Base-by-base conservation (phyloP, 345 rosid genomes). In the Citrus mangshanensis region DNA sequence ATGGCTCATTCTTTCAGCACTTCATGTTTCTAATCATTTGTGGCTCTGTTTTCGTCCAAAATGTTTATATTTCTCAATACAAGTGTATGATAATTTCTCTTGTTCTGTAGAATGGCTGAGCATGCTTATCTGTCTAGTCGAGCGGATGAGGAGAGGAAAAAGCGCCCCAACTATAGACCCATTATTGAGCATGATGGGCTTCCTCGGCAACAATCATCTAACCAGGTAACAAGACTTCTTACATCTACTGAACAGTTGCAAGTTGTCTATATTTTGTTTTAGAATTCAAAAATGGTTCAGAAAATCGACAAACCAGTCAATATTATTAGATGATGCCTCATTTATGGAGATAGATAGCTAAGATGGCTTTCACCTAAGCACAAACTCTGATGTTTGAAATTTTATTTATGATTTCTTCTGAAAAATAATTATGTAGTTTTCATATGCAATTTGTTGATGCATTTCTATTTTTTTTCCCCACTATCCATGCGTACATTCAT, bases 171-270 rank as follows among this genome's bases (percentile, higher is more conserved):
- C 80, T 96, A 93, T 82, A 87, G 83, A 61, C 86, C 95, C 72
- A 91, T 94, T 73, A 91, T 94, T 83, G 98, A 94, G 32, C 99
- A 96, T 78, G 99, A 96, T 85, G 97, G 99, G 72, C 89, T 91
- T 81, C 99, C 93, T 10, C 83, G 88, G 78, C 97, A 86, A 68
- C 85, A 68, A 32, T 79, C 81, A 72, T 82, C 87, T 40, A 81
- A 86, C 40, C 84, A 89, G 94, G 99, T 87, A 85, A 77, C 46
- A 70, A 70, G 62, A 60, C 54, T 68, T 77, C 30, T 74, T 54
- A 2, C 62, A 28, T 9, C 27, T 16, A 10, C n/a, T n/a, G 55
- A 76, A 51, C 55, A 32, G 30, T 63, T 22, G 25, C n/a, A 16
- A 76, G 38, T 34, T 65, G 59, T 12, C 14, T 25, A 74, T 28